A percentile compares a stretch with the other conserved stretches of the same genome.
Evolutionary conservation across 495 filamentous ascomycete genomes (phyloP).

Genomic region (Aspergillus saccharolyticus): DNA sequence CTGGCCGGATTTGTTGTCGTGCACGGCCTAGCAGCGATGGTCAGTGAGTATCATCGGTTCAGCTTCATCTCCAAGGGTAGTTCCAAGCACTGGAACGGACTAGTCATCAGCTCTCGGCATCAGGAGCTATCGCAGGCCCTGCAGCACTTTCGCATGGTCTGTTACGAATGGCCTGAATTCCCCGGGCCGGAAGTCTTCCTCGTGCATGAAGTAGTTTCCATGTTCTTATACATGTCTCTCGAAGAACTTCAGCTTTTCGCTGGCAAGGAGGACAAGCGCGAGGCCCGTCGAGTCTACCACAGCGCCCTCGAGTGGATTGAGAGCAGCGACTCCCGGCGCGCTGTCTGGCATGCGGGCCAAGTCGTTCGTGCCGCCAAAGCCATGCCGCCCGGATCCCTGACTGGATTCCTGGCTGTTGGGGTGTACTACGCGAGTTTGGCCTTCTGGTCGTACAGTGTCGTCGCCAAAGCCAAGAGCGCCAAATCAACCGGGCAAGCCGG

Average conservation of each 20-base stretch:
- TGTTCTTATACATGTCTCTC: constrained; percentile 56
- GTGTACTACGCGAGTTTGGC: constrained; percentile 56
- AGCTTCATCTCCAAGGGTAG: constrained; percentile 41
- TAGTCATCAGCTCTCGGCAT: constrained; percentile 47
- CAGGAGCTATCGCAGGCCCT: constrained; percentile 44
- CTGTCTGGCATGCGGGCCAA: constrained; percentile 61
- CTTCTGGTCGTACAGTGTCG: constrained; percentile 57
- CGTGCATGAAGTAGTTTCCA: constrained; percentile 50
- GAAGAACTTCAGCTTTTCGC: constrained; percentile 63
- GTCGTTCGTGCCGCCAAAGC: constrained; percentile 48
- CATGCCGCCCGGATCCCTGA: constrained; percentile 43
- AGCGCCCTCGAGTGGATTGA: constrained; percentile 50
- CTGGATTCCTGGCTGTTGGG: constrained; percentile 55
- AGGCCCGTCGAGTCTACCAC: constrained; percentile 50
- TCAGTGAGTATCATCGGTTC: constrained; percentile 57
- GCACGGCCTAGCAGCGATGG: constrained; percentile 53
- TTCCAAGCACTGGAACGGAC: constrained; percentile 40
- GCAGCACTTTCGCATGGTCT: constrained; percentile 40
- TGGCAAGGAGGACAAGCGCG: constrained; percentile 57
- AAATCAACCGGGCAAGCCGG: constrained; percentile 17
- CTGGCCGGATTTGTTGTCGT: constrained; percentile 48
- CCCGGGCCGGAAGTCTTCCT: constrained; percentile 34
- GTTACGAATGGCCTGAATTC: constrained; percentile 19
- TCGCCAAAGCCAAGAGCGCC: constrained; percentile 28
- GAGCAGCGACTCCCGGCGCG: constrained; percentile 45